These are phyloP conservation scores for Clarireedia paspali DNA, from an alignment of 2,329 filamentous ascomycete genomes.

Conservation along the genomic window DNA sequence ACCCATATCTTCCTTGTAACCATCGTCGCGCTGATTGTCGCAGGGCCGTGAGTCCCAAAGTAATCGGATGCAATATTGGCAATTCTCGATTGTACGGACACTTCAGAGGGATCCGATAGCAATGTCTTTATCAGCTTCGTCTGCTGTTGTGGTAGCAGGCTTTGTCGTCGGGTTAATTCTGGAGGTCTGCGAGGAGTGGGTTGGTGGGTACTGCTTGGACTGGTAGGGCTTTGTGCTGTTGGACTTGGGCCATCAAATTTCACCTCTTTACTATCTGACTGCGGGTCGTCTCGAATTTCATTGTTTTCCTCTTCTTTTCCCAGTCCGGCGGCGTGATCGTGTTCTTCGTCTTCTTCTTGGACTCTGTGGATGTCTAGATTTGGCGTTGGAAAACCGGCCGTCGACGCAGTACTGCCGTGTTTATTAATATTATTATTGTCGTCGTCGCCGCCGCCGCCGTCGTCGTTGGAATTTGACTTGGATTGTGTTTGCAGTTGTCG, in stretches of 20 bases:
- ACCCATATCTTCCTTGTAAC: constrained; percentile 87
- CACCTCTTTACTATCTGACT: constrained; percentile 1
- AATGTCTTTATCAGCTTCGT: constrained; percentile 44
- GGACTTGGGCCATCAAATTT: not conserved
- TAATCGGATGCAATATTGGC: constrained; percentile 17
- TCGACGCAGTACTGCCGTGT: constrained; percentile 22
- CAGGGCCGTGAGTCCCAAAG: constrained; percentile 26
- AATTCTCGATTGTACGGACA: constrained; percentile 30
- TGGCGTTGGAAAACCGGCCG: constrained; percentile 25
- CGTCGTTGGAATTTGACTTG: not conserved
- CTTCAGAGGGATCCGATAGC: constrained; percentile 34
- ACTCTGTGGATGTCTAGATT: constrained; percentile 24
- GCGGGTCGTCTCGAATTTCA: constrained; percentile 1
- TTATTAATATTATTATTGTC: constrained; percentile 10
- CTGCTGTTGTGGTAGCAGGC: constrained; percentile 38
- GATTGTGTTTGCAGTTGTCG: not conserved
- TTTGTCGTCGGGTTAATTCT: constrained; percentile 31
- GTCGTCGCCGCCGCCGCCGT: not conserved
- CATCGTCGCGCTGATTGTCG: constrained; percentile 37
- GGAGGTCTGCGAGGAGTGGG: constrained; percentile 14
- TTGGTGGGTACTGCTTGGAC: not conserved
- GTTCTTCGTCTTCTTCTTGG: constrained; percentile 17
- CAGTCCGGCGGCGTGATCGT: not conserved
- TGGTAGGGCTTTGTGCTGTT: constrained; percentile 6
- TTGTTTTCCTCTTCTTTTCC: not conserved